phyloP scores from a whole-genome alignment of 2,329 filamentous ascomycete genomes.

The Pseudocercospora crystallina region DNA sequence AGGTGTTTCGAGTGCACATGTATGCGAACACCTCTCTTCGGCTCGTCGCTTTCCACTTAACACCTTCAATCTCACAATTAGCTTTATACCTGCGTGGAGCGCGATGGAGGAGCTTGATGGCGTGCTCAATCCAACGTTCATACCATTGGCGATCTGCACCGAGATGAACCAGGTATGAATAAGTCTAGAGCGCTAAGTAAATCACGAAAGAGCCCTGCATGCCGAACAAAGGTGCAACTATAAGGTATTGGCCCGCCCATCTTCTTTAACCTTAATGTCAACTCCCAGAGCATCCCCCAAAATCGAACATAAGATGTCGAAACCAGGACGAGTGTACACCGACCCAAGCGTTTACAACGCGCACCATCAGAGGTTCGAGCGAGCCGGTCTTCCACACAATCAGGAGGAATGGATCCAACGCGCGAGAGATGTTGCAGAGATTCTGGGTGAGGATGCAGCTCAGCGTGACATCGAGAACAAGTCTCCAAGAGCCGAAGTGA shows the following conservation, averaged over 20 bases:
- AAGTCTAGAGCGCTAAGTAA: too few relatives aligned
- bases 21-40: not conserved
- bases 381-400: constrained; percentile 38
- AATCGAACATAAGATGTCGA: constrained; percentile 1
- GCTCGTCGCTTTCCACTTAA: constrained; percentile 10
- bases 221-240: too few relatives aligned
- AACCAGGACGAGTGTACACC: constrained; percentile 23
- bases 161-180: too few relatives aligned
- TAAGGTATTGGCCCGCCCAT: too few relatives aligned
- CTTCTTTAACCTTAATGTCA: too few relatives aligned
- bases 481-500: constrained; percentile 52
- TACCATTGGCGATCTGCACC: constrained; percentile 4
- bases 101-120: constrained; percentile 15
- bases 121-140: constrained; percentile 8
- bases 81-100: constrained; percentile 8
- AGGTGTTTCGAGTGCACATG: not conserved
- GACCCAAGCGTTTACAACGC: constrained; percentile 28
- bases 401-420: constrained; percentile 49
- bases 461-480: constrained; percentile 54
- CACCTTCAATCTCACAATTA: not conserved
- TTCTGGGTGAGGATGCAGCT: constrained; percentile 51
- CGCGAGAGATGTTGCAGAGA: constrained; percentile 50
- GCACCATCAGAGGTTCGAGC: constrained; percentile 26
- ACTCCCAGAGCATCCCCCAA: too few relatives aligned
- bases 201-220: too few relatives aligned